Evolutionary conservation across 2,329 filamentous ascomycete genomes (phyloP).

Genomic region (Dissoconium aciculare): DNA sequence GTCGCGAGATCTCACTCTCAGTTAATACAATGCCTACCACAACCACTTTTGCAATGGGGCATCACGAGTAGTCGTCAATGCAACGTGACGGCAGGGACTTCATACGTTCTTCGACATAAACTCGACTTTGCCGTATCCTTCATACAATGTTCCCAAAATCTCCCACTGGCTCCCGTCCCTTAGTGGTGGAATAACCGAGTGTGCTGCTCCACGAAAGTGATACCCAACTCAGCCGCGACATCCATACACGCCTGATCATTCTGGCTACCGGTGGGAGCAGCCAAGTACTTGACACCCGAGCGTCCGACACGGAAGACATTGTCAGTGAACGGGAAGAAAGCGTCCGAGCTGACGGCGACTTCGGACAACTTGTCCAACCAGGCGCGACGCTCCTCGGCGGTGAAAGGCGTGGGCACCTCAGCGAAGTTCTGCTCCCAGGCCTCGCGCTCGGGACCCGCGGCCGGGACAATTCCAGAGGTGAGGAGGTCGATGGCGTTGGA

Average conservation of each 20-base stretch:
- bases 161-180: conserved; percentile 1
- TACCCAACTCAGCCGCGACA: conserved; percentile 79
- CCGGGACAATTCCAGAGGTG: conserved; percentile 77
- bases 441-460: conserved; percentile 66
- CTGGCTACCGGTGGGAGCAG: conserved; percentile 79
- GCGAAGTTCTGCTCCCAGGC: conserved; percentile 84
- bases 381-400: conserved; percentile 63
- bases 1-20: no score
- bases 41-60: no score
- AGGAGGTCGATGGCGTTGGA: conserved; percentile 95
- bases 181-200: conserved; percentile 92
- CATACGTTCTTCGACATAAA: no score
- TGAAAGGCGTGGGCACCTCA: conserved; percentile 70
- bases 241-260: conserved; percentile 71
- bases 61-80: no score
- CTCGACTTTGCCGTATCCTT: no score
- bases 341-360: conserved; percentile 83
- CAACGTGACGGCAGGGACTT: no score
- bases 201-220: conserved; percentile 92
- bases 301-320: conserved; percentile 85
- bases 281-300: conserved; percentile 90
- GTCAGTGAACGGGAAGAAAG: conserved; percentile 98
- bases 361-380: conserved; percentile 72
- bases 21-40: no score
- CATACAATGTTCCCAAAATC: neutral